These are phyloP conservation scores for Schizosaccharomyces octosporus DNA, from an alignment of 805 yeast genomes.

Conservation along the genomic window DNA sequence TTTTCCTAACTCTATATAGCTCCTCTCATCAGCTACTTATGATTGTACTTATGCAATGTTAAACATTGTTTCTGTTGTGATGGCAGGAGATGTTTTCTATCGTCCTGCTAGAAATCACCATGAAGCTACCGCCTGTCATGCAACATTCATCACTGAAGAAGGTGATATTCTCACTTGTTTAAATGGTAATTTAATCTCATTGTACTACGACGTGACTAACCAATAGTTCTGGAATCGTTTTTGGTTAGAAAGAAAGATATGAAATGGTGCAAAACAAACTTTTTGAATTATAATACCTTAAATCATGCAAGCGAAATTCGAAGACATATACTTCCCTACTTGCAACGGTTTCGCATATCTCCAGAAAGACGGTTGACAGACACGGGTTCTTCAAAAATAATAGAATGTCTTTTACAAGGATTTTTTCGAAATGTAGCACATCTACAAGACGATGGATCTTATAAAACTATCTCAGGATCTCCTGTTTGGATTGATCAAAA, in stretches of 20 bases:
- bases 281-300: constrained; percentile 37
- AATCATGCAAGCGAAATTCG: constrained; percentile 40
- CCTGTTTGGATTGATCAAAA: constrained; percentile 7
- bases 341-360: constrained; percentile 3
- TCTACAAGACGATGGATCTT: constrained; percentile 4
- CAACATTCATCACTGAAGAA: constrained; percentile 44
- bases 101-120: constrained; percentile 34
- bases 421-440: constrained; percentile 7
- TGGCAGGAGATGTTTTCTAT: constrained; percentile 13
- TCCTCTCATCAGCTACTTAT: constrained; percentile 26
- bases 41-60: constrained; percentile 43
- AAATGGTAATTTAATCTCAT: constrained; percentile 19
- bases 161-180: constrained; percentile 63
- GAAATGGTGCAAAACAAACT: constrained; percentile 43
- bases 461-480: not conserved
- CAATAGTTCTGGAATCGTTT: not conserved
- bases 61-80: constrained; percentile 43
- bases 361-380: not conserved
- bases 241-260: constrained; percentile 24
- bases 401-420: constrained; percentile 7
- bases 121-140: constrained; percentile 36
- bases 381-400: constrained; percentile 2
- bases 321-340: constrained; percentile 23
- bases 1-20: not conserved
- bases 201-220: not conserved